Evolutionary conservation across 345 rosid species (phyloP), one percentile per base, ranked within the genome.

Genomic region (Gynandropsis gynandra): DNA sequence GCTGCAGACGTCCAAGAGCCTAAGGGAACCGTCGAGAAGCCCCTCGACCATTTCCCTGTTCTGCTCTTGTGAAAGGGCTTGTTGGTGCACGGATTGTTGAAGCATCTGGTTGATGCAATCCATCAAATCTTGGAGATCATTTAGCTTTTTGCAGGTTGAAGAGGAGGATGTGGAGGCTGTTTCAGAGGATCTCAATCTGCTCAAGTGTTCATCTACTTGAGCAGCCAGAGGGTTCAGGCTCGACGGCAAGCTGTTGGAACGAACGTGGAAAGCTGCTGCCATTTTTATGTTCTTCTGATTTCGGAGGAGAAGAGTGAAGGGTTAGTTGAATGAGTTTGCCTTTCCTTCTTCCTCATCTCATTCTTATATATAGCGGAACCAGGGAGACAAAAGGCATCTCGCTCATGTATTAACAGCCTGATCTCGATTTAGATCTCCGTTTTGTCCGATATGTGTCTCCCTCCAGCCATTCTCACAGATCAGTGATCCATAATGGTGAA

Each of bases 231-330:
- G 76, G 50, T 73, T 73, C 10, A 56, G 54, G 40, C 59, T 67
- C 1, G 67, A 54, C 8, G 72, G 78, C 36, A 73, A 55, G 46
- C 76, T 73, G 59, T 70, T 65, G 0, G 80, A 76, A 5, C 80
- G 63, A 48, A 54, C 3, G 24, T 69, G 80, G 63, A 9, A 61
- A 47, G 56, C 50, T 1, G 50, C 27, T 10, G 68, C 58, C 77
- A 72, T 69, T 65, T 54, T 35, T 41, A 0, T 45, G 10, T 41
- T 24, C 19, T 43, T 43, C 24, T 18, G 9, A 16, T 11, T 43
- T 1, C 42, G 10, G 20, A 21, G 34, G 38, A 15, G 8, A 38
- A 14, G 20, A 14, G 20, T 7, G 35, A 21, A n/a, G 27, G 12
- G 39, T 4, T 49, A 16, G 40, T 36, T 39, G n/a, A n/a, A n/a